Evolutionary conservation across 2,329 filamentous ascomycete genomes (phyloP).

Genomic region (Diplodia intermedia): DNA sequence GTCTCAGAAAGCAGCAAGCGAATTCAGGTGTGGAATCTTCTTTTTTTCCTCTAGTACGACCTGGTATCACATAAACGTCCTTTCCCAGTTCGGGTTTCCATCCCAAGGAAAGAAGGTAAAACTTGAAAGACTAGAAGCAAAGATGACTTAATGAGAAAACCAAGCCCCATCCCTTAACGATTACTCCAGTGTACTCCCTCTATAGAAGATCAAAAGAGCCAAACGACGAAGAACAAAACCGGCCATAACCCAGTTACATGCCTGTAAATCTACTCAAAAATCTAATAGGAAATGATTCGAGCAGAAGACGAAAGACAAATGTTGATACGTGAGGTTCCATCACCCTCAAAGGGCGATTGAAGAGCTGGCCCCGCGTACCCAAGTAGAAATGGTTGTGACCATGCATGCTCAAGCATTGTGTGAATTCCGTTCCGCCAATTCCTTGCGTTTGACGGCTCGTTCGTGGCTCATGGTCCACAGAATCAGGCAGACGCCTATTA

Average conservation of each 20-base stretch:
- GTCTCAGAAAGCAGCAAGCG: neutral
- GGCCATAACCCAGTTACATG: slow-evolving; percentile 1
- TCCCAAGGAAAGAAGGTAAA: neutral
- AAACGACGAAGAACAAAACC: neutral
- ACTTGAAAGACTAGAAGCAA: neutral
- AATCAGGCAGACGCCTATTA: slow-evolving; percentile 71
- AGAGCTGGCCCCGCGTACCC: neutral
- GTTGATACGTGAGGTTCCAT: neutral
- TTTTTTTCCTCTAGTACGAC: slow-evolving; percentile 8
- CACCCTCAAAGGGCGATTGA: neutral
- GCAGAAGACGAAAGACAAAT: neutral
- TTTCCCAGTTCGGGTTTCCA: neutral
- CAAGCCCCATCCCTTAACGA: neutral
- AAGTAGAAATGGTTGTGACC: neutral
- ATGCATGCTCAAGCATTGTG: slow-evolving; percentile 7
- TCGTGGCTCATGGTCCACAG: slow-evolving; percentile 73
- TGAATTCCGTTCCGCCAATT: slow-evolving; percentile 39
- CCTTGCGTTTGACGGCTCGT: slow-evolving; percentile 45
- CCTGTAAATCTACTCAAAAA: neutral
- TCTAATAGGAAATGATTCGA: neutral
- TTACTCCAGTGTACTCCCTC: slow-evolving; percentile 2
- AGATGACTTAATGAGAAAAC: neutral
- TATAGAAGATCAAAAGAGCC: neutral
- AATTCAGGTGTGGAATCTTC: neutral
- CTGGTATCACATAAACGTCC: neutral